These are phyloP conservation scores for Beauveria varroae DNA, from an alignment of 2,329 filamentous ascomycete species.

Conservation along the genomic window DNA sequence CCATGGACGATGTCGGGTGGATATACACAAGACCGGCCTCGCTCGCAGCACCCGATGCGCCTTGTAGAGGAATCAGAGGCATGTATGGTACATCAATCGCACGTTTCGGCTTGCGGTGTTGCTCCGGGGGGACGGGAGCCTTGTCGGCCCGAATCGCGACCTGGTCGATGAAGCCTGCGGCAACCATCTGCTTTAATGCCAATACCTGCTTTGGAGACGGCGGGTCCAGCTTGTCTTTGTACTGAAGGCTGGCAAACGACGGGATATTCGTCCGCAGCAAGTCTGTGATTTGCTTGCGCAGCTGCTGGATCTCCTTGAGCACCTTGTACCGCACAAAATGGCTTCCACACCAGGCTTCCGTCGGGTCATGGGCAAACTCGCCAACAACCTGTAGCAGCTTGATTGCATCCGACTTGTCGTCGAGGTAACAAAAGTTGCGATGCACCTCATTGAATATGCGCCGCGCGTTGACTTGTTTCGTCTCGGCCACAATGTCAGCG, in stretches of 20 bases:
- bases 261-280: constrained; percentile 71
- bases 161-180: constrained; percentile 89
- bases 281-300: constrained; percentile 74
- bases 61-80: constrained; percentile 65
- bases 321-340: constrained; percentile 86
- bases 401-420: constrained; percentile 78
- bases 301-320: constrained; percentile 76
- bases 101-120: constrained; percentile 63
- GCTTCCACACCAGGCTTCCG: constrained; percentile 66
- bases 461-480: constrained; percentile 56
- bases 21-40: constrained; percentile 70
- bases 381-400: constrained; percentile 85
- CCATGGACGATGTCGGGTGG: constrained; percentile 76
- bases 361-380: constrained; percentile 70
- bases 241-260: constrained; percentile 49
- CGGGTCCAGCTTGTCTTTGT: constrained; percentile 48
- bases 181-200: constrained; percentile 82
- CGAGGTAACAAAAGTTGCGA: constrained; percentile 69
- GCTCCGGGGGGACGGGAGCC: constrained; percentile 63
- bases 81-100: constrained; percentile 90
- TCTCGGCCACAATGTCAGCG: constrained; percentile 64
- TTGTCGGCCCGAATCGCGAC: constrained; percentile 86
- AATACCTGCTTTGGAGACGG: constrained; percentile 63
- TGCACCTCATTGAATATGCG: constrained; percentile 62
- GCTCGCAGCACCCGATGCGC: constrained; percentile 26